These are phyloP conservation scores for Halocafeteria seosinensis DNA, from an alignment of 108 stramenopile species.

Conservation along the genomic window DNA sequence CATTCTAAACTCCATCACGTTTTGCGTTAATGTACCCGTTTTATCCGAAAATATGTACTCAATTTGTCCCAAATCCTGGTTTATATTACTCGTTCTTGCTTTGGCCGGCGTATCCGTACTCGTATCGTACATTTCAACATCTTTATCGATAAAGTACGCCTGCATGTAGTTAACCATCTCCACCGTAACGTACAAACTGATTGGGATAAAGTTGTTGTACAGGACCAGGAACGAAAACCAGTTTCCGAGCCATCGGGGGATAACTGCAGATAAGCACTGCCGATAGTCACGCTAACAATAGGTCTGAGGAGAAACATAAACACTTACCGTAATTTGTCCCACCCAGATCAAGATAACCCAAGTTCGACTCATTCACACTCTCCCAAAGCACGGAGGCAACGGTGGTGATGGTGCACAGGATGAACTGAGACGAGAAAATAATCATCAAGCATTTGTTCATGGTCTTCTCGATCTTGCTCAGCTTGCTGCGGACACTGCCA, in stretches of 20 bases:
- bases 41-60: conserved; percentile 50
- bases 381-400: conserved; percentile 20
- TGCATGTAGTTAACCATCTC: conserved; percentile 39
- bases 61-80: conserved; percentile 35
- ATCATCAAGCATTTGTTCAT: conserved; percentile 28
- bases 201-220: conserved; percentile 50
- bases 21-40: conserved; percentile 87
- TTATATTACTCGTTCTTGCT: conserved; percentile 30
- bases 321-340: background rate
- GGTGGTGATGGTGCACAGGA: conserved; percentile 17
- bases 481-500: conserved; percentile 68
- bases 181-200: conserved; percentile 41
- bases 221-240: conserved; percentile 60
- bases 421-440: conserved; percentile 19
- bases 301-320: background rate
- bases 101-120: conserved; percentile 33
- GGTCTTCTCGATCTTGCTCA: conserved; percentile 56
- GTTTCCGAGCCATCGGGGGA: conserved; percentile 42
- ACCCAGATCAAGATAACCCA: conserved; percentile 22
- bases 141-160: conserved; percentile 31
- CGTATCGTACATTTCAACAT: conserved; percentile 35
- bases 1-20: conserved; percentile 90
- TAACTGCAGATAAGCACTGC: background rate
- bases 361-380: conserved; percentile 11
- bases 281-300: conserved; percentile 20